Conservation (phyloP, 1,284 basidiomycete species). For the Papiliotrema terrestris region DNA sequence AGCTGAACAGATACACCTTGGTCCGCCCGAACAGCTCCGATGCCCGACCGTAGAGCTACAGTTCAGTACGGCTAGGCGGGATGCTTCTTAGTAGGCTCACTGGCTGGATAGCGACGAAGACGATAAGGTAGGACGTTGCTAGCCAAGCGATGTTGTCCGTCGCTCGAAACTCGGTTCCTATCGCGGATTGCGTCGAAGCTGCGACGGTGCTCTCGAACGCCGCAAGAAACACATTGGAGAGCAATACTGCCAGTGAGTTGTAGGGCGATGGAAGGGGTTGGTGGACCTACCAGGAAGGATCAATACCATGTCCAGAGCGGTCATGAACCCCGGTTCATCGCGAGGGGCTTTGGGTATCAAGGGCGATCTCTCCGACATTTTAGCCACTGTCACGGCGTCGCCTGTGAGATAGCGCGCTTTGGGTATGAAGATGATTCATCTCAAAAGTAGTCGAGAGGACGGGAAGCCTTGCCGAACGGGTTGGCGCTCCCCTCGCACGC, state of each 20-base stretch:
- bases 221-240: slow-evolving; percentile 20
- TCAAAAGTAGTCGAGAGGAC: neutral
- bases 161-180: slow-evolving; percentile 16
- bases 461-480: neutral
- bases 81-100: slow-evolving; percentile 7
- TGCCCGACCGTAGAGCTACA: slow-evolving; percentile 20
- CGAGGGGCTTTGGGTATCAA: slow-evolving; percentile 3
- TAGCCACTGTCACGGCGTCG: neutral
- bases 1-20: slow-evolving; percentile 15
- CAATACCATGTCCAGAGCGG: slow-evolving; percentile 4
- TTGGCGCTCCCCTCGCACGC: neutral
- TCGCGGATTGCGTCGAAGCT: slow-evolving; percentile 21
- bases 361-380: slow-evolving; percentile 10
- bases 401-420: neutral
- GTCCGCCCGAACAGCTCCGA: slow-evolving; percentile 23
- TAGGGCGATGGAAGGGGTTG: neutral
- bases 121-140: slow-evolving; percentile 22
- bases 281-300: slow-evolving; percentile 9
- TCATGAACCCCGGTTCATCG: slow-evolving; percentile 6
- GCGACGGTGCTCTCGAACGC: slow-evolving; percentile 27
- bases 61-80: neutral
- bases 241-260: slow-evolving; percentile 6
- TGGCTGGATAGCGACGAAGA: slow-evolving; percentile 21
- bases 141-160: slow-evolving; percentile 25
- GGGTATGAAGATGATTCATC: neutral